Conservation (phyloP, 78 protist species). For the Salpingoeca rosetta region DNA sequence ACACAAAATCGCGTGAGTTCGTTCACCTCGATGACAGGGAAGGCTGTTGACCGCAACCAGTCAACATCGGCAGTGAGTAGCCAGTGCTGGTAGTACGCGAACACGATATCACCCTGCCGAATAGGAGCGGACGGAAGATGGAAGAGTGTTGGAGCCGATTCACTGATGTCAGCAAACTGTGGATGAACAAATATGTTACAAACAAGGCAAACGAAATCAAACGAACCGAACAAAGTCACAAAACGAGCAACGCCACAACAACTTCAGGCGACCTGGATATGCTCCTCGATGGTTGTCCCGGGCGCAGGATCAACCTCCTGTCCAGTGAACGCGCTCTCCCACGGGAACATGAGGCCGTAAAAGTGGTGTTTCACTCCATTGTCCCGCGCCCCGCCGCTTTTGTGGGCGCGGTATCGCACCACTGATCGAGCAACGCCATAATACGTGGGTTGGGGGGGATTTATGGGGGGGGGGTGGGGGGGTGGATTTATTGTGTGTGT, state of each 20-base stretch:
- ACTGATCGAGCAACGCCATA: neutral
- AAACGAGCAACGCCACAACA: too few species aligned
- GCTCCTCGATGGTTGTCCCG: neutral
- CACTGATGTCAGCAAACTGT: too few species aligned
- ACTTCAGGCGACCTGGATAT: too few species aligned
- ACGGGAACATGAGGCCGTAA: neutral
- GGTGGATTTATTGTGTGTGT: too few species aligned
- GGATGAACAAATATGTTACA: too few species aligned
- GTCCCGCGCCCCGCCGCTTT: neutral
- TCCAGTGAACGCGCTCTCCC: neutral
- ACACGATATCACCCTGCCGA: neutral
- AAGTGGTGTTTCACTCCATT: neutral
- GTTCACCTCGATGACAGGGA: neutral
- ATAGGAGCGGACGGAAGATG: too few species aligned
- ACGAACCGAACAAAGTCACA: too few species aligned
- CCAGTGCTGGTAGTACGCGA: neutral
- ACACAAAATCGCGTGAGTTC: too few species aligned
- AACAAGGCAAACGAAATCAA: too few species aligned
- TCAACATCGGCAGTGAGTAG: neutral
- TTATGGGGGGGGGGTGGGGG: too few species aligned
- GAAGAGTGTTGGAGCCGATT: too few species aligned
- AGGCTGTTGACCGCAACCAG: neutral
- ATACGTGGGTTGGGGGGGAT: too few species aligned
- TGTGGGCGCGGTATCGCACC: neutral
- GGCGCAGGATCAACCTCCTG: neutral